Evolutionary conservation across 352 stramenopile species (phyloP).

Genomic region (Globisporangium nodosum): DNA sequence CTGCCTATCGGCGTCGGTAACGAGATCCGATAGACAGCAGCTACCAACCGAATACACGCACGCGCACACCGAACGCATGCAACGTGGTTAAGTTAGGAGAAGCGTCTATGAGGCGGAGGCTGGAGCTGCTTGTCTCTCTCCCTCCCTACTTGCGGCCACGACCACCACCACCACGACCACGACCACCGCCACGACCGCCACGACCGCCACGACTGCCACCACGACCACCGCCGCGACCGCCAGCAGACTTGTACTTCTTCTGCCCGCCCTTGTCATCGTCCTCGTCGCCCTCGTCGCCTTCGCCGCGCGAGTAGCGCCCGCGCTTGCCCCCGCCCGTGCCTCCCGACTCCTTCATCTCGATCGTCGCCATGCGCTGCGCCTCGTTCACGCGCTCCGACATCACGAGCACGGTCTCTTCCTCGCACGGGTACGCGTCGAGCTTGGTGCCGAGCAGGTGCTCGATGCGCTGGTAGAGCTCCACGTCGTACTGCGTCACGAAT

Average conservation of each 20-base stretch:
- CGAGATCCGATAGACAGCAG: conserved; percentile 47
- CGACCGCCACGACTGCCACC: conserved; percentile 19
- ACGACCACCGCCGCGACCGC: conserved; percentile 31
- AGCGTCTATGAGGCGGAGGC: not conserved
- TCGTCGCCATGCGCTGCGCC: conserved; percentile 93
- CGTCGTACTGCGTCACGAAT: conserved; percentile 98
- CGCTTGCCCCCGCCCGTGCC: conserved; percentile 41
- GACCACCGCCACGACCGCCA: conserved; percentile 19
- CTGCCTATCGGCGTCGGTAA: conserved; percentile 45
- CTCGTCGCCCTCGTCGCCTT: conserved; percentile 38
- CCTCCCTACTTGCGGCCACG: conserved; percentile 32
- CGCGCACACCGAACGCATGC: conserved; percentile 4
- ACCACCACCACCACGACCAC: conserved; percentile 21
- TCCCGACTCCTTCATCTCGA: conserved; percentile 84
- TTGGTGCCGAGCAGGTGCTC: conserved; percentile 79
- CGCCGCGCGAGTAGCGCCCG: conserved; percentile 51
- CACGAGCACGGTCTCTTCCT: conserved; percentile 95
- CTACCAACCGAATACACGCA: conserved; percentile 4
- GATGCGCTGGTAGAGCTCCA: conserved; percentile 98
- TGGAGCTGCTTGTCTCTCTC: not conserved
- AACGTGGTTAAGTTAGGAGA: conserved; percentile 1
- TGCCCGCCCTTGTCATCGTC: conserved; percentile 20
- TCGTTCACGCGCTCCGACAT: conserved; percentile 97
- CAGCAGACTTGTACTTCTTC: conserved; percentile 77
- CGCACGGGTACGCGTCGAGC: conserved; percentile 70